A percentile compares a stretch with the other conserved stretches of the same genome.
These are phyloP conservation scores for Diospyros lotus DNA, from an alignment of 148 eudicot genomes.

Conservation along the genomic window DNA sequence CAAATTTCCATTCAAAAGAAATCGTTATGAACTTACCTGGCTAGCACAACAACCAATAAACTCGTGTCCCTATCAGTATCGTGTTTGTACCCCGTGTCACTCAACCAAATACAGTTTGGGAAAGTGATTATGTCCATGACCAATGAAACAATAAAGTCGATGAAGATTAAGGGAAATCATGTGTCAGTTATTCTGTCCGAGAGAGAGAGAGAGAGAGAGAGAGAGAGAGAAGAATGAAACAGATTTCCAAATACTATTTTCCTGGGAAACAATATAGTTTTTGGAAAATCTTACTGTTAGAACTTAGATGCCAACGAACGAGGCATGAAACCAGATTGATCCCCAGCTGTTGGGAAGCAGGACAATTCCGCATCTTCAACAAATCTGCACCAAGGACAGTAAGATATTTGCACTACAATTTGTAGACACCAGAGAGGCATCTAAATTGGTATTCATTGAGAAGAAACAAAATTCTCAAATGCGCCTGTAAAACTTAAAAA, in stretches of 20 bases:
- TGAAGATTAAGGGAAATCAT: background rate
- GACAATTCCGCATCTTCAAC: background rate
- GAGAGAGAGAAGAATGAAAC: background rate
- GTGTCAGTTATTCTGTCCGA: background rate
- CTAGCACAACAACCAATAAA: too few relatives aligned
- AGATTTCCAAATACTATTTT: background rate
- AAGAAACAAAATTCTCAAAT: slow-evolving; percentile 8
- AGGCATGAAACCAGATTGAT: background rate
- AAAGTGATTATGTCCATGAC: too few relatives aligned
- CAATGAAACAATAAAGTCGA: background rate
- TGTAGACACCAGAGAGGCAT: background rate
- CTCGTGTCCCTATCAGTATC: too few relatives aligned
- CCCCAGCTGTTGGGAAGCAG: background rate
- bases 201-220: background rate
- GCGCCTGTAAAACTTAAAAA: slow-evolving; percentile 12
- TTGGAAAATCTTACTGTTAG: background rate
- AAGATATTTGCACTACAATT: background rate
- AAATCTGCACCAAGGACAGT: background rate
- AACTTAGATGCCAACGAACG: background rate
- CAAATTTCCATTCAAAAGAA: too few relatives aligned
- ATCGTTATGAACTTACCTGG: too few relatives aligned
- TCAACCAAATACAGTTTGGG: too few relatives aligned
- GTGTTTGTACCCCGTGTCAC: too few relatives aligned
- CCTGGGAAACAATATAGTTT: background rate
- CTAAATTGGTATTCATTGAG: background rate